phyloP scores from a whole-genome alignment of 2,329 filamentous ascomycete species.

The Colletotrichum tamarilloi region DNA sequence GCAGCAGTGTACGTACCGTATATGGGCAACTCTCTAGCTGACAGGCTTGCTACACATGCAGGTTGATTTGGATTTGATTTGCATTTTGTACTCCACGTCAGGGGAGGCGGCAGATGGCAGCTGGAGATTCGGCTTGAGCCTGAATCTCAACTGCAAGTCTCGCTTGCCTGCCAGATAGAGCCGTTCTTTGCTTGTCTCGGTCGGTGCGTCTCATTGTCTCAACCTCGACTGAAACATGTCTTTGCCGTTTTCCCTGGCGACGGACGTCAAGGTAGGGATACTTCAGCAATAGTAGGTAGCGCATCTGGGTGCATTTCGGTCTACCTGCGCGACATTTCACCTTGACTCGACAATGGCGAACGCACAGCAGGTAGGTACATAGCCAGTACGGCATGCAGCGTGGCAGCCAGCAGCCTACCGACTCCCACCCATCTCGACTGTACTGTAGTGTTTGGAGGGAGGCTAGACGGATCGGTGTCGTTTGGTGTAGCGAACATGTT shows the following conservation, averaged over 20 bases:
- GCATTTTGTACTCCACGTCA: background rate
- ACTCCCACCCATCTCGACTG: background rate
- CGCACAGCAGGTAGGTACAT: too few relatives aligned
- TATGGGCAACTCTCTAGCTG: background rate
- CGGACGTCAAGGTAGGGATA: background rate
- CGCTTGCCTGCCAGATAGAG: conserved; percentile 18
- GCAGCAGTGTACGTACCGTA: background rate
- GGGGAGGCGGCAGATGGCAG: conserved; percentile 18
- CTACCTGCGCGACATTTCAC: background rate
- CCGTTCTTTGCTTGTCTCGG: conserved; percentile 4
- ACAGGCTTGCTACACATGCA: conserved; percentile 8
- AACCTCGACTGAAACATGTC: conserved; percentile 25
- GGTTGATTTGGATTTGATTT: background rate
- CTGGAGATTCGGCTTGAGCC: conserved; percentile 5
- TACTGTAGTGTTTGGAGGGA: background rate
- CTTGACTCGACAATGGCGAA: background rate
- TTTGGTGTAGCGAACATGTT: background rate
- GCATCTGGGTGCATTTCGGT: background rate
- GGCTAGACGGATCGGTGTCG: background rate
- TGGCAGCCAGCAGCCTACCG: background rate
- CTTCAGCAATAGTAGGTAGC: background rate
- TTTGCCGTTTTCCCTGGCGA: conserved; percentile 1
- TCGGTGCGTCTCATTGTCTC: conserved; percentile 21
- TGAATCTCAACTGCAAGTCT: conserved; percentile 13
- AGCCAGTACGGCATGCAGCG: too few relatives aligned